Base-by-base conservation (phyloP, 805 yeast species). In the Yarrowia deformans region DNA sequence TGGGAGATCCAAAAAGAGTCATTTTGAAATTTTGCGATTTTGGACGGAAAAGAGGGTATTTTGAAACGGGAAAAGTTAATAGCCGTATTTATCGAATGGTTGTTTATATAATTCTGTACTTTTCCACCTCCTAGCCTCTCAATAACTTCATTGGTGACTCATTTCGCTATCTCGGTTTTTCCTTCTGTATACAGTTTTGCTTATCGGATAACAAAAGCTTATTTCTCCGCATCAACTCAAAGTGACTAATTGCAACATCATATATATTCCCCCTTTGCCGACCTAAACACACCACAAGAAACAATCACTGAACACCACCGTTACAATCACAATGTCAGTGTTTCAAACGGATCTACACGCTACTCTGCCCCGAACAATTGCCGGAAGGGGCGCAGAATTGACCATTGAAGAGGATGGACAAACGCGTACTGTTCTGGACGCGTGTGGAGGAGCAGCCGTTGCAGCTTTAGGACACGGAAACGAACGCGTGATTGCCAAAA, bases 371-470 rank as follows among this genome's bases (percentile, higher is more conserved):
- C 48, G 63, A 9, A 40, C 63, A 3, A 16, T 56, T 40, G 37
- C 48, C 16, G 63, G 63, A 8, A 56, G 40, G 14, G 63, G 63
- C 37, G 29, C 63, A 0, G 39, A 40, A 40, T 29, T 56, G 48
- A 56, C 63, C 23, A 56, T 56, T 29, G 63, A 56, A n/a, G 63
- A 56, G 6, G 63, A 56, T 40, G 63, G 63, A 29, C 13, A 40
- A 14, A 29, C 39, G 2, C 46, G 63, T 3, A 42, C 35, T 2
- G 16, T 56, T 16, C 63, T 56, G 6, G 63, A 56, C 39, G 48
- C 63, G n/a, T 56, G 63, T 29, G 63, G 63, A 56, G 63, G 63
- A 40, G 63, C 63, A 9, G 63, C 63, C 9, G 63, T 56, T 23
- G 63, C 63, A 9, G 63, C 63, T 29, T n/a, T 56, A 9, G 63